Evolutionary conservation across 106 monocot species (phyloP).

Genomic region (Hemerocallis citrina): DNA sequence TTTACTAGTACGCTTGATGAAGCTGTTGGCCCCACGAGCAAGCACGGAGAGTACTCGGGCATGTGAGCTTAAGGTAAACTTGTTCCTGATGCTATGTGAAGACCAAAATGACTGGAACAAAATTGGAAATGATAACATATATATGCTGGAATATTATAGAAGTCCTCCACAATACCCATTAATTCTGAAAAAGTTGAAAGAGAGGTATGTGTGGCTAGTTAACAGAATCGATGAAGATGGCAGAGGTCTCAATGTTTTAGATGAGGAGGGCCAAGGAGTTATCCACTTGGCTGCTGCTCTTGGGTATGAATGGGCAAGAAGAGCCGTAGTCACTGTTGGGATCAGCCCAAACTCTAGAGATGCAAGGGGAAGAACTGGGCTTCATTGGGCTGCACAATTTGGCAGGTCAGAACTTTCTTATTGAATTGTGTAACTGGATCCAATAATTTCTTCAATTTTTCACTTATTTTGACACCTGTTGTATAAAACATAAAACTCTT

Average conservation of each 20-base stretch:
- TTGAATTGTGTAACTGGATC: no score
- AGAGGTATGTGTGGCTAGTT: conserved; percentile 41
- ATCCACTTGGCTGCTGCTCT: conserved; percentile 62
- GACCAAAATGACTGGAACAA: conserved; percentile 21
- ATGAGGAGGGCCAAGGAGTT: conserved; percentile 37
- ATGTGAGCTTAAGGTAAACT: conserved; percentile 16
- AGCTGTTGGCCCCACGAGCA: conserved; percentile 20
- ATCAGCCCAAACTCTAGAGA: conserved; percentile 49
- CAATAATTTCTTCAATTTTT: not conserved
- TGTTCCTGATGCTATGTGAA: conserved; percentile 14
- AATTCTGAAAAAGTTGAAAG: conserved; percentile 38
- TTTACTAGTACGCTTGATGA: conserved; percentile 43
- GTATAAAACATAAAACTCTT: not conserved
- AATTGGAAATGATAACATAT: conserved; percentile 7
- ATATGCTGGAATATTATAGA: not conserved
- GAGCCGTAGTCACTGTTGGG: conserved; percentile 35
- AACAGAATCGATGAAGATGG: conserved; percentile 49
- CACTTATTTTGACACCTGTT: not conserved
- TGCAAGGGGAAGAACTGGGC: conserved; percentile 38
- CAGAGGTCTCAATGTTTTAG: conserved; percentile 37
- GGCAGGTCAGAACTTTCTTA: conserved; percentile 32
- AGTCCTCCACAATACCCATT: conserved; percentile 25
- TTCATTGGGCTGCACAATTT: conserved; percentile 61
- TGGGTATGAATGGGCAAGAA: conserved; percentile 56
- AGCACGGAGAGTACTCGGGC: conserved; percentile 3